Conservation (phyloP, 2,329 filamentous ascomycete genomes). For the Periconia sp. region DNA sequence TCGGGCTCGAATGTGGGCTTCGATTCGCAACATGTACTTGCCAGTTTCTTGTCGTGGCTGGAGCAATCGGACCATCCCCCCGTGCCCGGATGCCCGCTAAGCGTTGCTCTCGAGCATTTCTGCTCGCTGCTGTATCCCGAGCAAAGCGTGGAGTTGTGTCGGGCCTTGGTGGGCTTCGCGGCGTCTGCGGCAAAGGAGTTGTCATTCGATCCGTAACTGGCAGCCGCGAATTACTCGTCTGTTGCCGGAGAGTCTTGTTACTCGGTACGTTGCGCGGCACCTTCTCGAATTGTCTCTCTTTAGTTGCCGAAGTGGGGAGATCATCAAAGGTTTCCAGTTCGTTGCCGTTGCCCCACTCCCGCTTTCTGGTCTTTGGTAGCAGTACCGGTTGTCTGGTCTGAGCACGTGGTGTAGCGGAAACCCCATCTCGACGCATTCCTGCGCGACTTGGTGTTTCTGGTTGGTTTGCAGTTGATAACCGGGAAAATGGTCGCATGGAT, state of each 20-base stretch:
- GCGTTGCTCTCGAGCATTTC: constrained; percentile 65
- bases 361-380: constrained; percentile 29
- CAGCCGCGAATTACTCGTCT: constrained; percentile 49
- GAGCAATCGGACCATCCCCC: constrained; percentile 52
- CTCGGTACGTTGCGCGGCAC: constrained; percentile 70
- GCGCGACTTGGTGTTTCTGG: constrained; percentile 54
- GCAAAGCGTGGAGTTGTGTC: constrained; percentile 64
- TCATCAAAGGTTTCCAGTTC: constrained; percentile 95
- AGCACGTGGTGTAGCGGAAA: constrained; percentile 54
- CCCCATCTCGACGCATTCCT: constrained; percentile 47
- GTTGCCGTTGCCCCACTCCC: constrained; percentile 79
- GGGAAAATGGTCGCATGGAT: constrained; percentile 48
- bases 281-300: constrained; percentile 81
- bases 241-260: constrained; percentile 62
- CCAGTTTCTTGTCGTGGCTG: constrained; percentile 59
- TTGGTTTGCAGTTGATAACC: constrained; percentile 50
- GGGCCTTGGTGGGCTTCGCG: constrained; percentile 56
- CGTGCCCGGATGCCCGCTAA: constrained; percentile 50
- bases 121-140: constrained; percentile 66
- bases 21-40: constrained; percentile 57
- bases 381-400: constrained; percentile 55
- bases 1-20: constrained; percentile 54
- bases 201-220: constrained; percentile 48
- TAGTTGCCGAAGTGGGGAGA: constrained; percentile 79
- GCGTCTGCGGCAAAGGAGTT: constrained; percentile 54